phyloP scores from a whole-genome alignment of 805 yeast genomes.

The Pichia thaimueangensis region DNA sequence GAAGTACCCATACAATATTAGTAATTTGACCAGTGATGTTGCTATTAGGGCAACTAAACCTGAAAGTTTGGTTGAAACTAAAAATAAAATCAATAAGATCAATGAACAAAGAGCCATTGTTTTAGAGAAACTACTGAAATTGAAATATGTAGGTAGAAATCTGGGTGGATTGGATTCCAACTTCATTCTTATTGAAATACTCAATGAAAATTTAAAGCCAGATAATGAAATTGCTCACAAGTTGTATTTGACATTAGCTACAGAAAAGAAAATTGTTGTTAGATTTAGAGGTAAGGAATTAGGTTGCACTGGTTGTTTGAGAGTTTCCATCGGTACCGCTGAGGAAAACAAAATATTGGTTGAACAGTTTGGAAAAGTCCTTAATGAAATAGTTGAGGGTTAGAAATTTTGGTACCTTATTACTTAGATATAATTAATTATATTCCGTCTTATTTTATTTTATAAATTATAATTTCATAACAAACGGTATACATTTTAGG shows the following conservation, averaged over 20 bases:
- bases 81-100: conserved; percentile 42
- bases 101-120: conserved; percentile 50
- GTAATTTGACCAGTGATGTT: conserved; percentile 68
- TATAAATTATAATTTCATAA: too few species aligned
- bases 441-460: too few species aligned
- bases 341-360: conserved; percentile 63
- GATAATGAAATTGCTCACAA: conserved; percentile 58
- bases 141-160: conserved; percentile 63
- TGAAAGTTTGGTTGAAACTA: conserved; percentile 56
- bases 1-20: conserved; percentile 95
- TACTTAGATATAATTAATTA: too few species aligned
- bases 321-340: conserved; percentile 81
- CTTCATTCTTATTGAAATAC: conserved; percentile 68
- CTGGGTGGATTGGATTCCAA: conserved; percentile 86
- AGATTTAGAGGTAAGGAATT: conserved; percentile 87
- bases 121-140: conserved; percentile 43
- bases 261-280: conserved; percentile 69
- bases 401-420: too few species aligned
- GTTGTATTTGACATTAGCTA: conserved; percentile 67
- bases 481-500: too few species aligned
- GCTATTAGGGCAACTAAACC: conserved; percentile 67
- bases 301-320: conserved; percentile 81
- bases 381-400: conserved; percentile 12
- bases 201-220: conserved; percentile 57
- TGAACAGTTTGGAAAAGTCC: conserved; percentile 23